These are phyloP conservation scores for Exophiala sp. DNA, from an alignment of 2,329 filamentous ascomycete species.

Conservation along the genomic window DNA sequence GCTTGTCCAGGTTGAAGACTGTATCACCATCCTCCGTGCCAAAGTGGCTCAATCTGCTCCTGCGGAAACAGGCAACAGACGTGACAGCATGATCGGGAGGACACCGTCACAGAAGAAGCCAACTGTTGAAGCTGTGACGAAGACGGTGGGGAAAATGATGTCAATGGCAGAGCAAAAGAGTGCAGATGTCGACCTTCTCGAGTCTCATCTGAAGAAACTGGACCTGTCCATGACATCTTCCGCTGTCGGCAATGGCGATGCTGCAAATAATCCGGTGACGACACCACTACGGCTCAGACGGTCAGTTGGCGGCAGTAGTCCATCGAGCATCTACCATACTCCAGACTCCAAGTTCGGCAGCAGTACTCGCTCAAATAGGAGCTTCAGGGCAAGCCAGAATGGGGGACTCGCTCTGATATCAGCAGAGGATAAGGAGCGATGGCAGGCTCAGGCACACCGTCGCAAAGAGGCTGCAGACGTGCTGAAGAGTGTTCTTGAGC, in stretches of 20 bases:
- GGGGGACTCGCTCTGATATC: constrained; percentile 15
- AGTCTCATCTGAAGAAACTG: constrained; percentile 77
- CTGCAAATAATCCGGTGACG: constrained; percentile 4
- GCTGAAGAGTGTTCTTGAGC: constrained; percentile 23
- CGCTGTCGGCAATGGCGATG: constrained; percentile 14
- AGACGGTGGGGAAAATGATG: constrained; percentile 90
- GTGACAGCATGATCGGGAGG: constrained; percentile 26
- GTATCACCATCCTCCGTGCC: constrained; percentile 72
- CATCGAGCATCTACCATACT: constrained; percentile 28
- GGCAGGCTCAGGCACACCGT: constrained; percentile 25
- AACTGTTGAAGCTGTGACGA: constrained; percentile 86
- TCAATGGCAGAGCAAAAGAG: constrained; percentile 86
- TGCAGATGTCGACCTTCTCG: constrained; percentile 84
- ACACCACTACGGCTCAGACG: constrained; percentile 16
- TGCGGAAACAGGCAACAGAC: constrained; percentile 50
- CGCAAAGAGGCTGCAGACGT: constrained; percentile 25
- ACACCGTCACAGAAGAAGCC: constrained; percentile 56
- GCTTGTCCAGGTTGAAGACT: constrained; percentile 75
- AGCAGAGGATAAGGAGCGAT: constrained; percentile 26
- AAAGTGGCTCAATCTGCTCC: constrained; percentile 61
- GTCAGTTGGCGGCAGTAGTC: constrained; percentile 16
- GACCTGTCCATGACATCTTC: constrained; percentile 41
- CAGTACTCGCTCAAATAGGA: constrained; percentile 17
- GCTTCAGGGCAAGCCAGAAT: constrained; percentile 16
- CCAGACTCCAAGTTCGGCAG: constrained; percentile 25